Evolutionary conservation across 768 basidiomycete genomes (phyloP).

Genomic region (Termitomyces sp.): DNA sequence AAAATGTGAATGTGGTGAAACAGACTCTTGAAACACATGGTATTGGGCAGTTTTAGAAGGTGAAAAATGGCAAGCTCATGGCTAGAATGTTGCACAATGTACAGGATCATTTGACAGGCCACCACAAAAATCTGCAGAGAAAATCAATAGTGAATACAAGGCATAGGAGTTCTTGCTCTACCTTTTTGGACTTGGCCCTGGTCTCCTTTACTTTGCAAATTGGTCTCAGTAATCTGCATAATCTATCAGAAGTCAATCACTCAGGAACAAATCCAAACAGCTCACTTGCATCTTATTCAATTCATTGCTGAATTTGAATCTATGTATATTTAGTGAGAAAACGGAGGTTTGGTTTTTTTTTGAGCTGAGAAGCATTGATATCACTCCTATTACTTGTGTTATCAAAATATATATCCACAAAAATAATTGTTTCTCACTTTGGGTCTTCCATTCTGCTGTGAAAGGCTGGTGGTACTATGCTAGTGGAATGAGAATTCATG

Average conservation of each 20-base stretch:
- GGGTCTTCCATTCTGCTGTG: too few relatives aligned
- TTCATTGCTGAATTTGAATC: conserved; percentile 32
- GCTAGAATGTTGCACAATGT: background rate
- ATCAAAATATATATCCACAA: too few relatives aligned
- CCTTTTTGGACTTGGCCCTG: conserved; percentile 10
- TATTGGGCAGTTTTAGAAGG: conserved; percentile 12
- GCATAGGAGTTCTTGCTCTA: conserved; percentile 8
- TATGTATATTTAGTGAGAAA: too few relatives aligned
- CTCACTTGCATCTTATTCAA: too few relatives aligned
- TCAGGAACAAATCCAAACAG: background rate
- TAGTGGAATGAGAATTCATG: too few relatives aligned
- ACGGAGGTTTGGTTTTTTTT: too few relatives aligned
- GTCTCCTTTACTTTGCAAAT: conserved; percentile 2
- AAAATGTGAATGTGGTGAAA: conserved; percentile 5
- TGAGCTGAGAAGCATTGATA: too few relatives aligned
- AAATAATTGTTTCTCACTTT: too few relatives aligned
- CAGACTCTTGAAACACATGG: conserved; percentile 14
- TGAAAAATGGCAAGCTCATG: background rate
- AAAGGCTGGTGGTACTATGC: too few relatives aligned
- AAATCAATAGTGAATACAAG: background rate
- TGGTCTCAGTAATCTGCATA: background rate
- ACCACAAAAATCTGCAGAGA: conserved; percentile 21
- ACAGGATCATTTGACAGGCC: conserved; percentile 19
- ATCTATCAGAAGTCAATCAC: conserved; percentile 5
- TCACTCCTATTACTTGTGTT: too few relatives aligned